A percentile compares a stretch with the other conserved stretches of the same genome.
These are phyloP conservation scores for Penicillium canescens DNA, from an alignment of 495 filamentous ascomycete genomes.

Conservation along the genomic window DNA sequence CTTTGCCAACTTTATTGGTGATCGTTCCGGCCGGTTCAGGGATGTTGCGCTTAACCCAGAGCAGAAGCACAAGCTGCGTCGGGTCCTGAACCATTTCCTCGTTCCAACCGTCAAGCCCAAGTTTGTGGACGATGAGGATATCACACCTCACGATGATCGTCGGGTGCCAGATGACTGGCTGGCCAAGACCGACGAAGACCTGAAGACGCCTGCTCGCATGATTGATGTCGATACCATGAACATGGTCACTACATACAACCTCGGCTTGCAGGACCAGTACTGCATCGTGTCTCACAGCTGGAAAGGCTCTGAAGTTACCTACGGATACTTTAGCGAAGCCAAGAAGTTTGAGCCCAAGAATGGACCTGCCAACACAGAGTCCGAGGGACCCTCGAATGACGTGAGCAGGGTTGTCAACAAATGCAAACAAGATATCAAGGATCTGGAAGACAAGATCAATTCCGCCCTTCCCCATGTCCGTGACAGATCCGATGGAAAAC, in stretches of 20 bases:
- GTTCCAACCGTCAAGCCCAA: constrained; percentile 4
- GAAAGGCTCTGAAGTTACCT: constrained; percentile 42
- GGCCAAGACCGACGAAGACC: not conserved
- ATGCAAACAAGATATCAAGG: not conserved
- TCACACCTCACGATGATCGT: not conserved
- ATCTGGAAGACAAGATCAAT: not conserved
- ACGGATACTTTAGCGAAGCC: constrained; percentile 26
- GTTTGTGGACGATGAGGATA: constrained; percentile 5
- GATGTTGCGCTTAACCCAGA: not conserved
- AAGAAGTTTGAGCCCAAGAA: constrained; percentile 4
- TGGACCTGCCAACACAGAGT: not conserved
- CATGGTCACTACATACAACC: constrained; percentile 28
- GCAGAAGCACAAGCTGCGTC: constrained; percentile 5
- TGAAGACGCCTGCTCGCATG: constrained; percentile 31
- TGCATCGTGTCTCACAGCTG: constrained; percentile 50
- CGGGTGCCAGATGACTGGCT: constrained; percentile 5
- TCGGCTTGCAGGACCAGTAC: constrained; percentile 32
- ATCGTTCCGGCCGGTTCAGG: constrained; percentile 1
- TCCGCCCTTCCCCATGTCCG: not conserved
- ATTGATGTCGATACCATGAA: constrained; percentile 45
- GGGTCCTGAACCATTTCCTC: constrained; percentile 5
- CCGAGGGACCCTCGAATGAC: not conserved
- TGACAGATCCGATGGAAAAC: not conserved
- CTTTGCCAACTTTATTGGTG: not conserved
- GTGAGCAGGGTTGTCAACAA: not conserved